These are phyloP conservation scores for Boletus albobrunnescens DNA, from an alignment of 1,284 basidiomycete species.

Conservation along the genomic window DNA sequence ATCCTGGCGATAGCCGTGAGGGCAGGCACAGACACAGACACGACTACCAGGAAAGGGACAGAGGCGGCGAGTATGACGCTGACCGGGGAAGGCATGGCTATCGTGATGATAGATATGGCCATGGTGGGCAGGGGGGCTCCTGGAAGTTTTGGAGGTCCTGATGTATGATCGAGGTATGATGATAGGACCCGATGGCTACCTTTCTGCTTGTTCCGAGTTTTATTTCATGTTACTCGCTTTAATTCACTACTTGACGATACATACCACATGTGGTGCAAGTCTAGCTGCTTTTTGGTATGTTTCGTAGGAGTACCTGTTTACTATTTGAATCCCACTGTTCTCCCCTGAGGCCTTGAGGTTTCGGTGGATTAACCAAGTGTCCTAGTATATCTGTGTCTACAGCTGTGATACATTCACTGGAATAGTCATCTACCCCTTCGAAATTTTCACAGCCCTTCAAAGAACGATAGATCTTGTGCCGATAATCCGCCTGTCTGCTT, in stretches of 20 bases:
- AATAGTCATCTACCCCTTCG: not conserved
- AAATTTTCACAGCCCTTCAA: constrained; percentile 57
- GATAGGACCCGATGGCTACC: not conserved
- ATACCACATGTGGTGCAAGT: too few relatives aligned
- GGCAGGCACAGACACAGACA: constrained; percentile 15
- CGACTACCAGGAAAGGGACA: constrained; percentile 10
- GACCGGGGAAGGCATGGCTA: constrained; percentile 3
- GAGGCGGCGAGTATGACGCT: constrained; percentile 7
- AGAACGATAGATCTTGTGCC: constrained; percentile 72
- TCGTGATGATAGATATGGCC: constrained; percentile 9
- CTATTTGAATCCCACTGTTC: not conserved
- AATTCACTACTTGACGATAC: not conserved
- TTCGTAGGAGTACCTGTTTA: not conserved
- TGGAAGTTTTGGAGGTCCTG: constrained; percentile 14
- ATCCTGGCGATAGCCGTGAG: constrained; percentile 10
- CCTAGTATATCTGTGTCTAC: not conserved
- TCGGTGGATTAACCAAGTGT: not conserved
- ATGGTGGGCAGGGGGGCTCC: constrained; percentile 1
- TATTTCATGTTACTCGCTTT: too few relatives aligned
- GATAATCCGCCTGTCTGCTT: constrained; percentile 49
- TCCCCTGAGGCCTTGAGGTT: not conserved
- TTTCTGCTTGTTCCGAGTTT: not conserved
- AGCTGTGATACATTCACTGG: not conserved
- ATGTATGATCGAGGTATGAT: not conserved
- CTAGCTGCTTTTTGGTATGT: too few relatives aligned